A percentile compares a stretch with the other conserved stretches of the same genome.
phyloP scores from a whole-genome alignment of 1,284 basidiomycete species.

The Pseudozyma hubeiensis region DNA sequence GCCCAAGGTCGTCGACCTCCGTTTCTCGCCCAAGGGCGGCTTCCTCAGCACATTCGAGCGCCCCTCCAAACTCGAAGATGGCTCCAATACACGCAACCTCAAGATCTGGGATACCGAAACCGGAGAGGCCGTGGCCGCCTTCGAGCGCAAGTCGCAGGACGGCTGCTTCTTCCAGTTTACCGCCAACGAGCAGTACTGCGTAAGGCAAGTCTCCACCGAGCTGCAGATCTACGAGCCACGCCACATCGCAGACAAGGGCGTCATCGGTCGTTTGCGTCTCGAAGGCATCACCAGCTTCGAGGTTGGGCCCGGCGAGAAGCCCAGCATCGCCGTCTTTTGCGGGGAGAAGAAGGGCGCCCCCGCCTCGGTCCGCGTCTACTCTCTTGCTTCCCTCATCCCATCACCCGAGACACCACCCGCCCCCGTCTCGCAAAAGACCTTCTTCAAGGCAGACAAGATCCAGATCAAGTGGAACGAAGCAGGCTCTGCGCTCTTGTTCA shows the following conservation, averaged over 20 bases:
- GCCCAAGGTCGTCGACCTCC: conserved; percentile 82
- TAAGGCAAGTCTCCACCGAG: conserved; percentile 84
- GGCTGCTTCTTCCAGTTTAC: conserved; percentile 85
- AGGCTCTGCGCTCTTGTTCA: conserved; percentile 78
- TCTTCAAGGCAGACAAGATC: conserved; percentile 94
- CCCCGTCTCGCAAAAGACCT: conserved; percentile 78
- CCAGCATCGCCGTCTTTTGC: conserved; percentile 87
- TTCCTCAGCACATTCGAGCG: conserved; percentile 96
- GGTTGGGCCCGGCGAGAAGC: conserved; percentile 84
- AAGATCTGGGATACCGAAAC: conserved; percentile 84
- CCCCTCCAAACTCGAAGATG: conserved; percentile 81
- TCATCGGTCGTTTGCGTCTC: conserved; percentile 82
- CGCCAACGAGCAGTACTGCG: conserved; percentile 86
- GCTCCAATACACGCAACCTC: conserved; percentile 81
- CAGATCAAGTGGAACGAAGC: conserved; percentile 96
- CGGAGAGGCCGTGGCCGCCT: conserved; percentile 82
- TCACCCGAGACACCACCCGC: conserved; percentile 76
- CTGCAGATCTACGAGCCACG: conserved; percentile 87
- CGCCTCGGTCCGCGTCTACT: conserved; percentile 86
- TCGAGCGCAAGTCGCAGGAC: conserved; percentile 85
- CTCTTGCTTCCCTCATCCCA: conserved; percentile 76
- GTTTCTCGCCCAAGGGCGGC: conserved; percentile 90
- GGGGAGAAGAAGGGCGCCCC: conserved; percentile 97
- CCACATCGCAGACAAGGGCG: conserved; percentile 78
- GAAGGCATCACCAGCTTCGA: conserved; percentile 82